A percentile compares a stretch with the other conserved stretches of the same genome.
These are phyloP conservation scores for Podospora sp. DNA, from an alignment of 495 filamentous ascomycete species.

Conservation along the genomic window DNA sequence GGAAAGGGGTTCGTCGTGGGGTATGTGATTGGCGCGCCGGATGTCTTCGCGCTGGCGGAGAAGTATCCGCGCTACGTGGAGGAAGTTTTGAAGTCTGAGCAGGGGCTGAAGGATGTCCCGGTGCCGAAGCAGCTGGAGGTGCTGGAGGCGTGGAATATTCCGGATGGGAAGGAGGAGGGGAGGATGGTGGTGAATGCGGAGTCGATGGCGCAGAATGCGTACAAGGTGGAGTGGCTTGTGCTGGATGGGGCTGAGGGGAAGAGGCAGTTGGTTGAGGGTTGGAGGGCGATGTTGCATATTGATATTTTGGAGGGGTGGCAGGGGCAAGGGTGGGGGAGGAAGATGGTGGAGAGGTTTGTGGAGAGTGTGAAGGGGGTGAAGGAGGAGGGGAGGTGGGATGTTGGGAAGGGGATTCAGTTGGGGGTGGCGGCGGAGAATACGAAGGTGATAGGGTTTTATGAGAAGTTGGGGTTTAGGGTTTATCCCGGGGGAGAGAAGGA, in stretches of 20 bases:
- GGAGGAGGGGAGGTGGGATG: constrained; percentile 28
- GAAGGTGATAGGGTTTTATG: constrained; percentile 48
- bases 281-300: constrained; percentile 47
- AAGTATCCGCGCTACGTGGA: constrained; percentile 36
- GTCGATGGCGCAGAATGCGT: constrained; percentile 39
- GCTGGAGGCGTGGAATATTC: constrained; percentile 27
- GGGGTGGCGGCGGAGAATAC: constrained; percentile 45
- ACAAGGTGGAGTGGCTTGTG: constrained; percentile 37
- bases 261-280: constrained; percentile 33
- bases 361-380: constrained; percentile 35
- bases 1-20: constrained; percentile 42
- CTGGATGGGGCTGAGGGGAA: constrained; percentile 35
- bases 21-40: constrained; percentile 44
- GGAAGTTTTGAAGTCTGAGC: constrained; percentile 30
- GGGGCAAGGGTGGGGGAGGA: constrained; percentile 41
- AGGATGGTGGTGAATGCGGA: constrained; percentile 28
- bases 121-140: constrained; percentile 28
- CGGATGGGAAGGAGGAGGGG: not conserved
- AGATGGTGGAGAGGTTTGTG: constrained; percentile 42
- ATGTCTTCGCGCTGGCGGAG: constrained; percentile 36
- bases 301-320: constrained; percentile 40
- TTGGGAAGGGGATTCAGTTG: constrained; percentile 41
- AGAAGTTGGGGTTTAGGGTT: constrained; percentile 44
- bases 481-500: constrained; percentile 37
- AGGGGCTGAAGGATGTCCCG: constrained; percentile 27